Evolutionary conservation across 352 stramenopile species (phyloP).

Genomic region (Halophytophthora batemanensis): DNA sequence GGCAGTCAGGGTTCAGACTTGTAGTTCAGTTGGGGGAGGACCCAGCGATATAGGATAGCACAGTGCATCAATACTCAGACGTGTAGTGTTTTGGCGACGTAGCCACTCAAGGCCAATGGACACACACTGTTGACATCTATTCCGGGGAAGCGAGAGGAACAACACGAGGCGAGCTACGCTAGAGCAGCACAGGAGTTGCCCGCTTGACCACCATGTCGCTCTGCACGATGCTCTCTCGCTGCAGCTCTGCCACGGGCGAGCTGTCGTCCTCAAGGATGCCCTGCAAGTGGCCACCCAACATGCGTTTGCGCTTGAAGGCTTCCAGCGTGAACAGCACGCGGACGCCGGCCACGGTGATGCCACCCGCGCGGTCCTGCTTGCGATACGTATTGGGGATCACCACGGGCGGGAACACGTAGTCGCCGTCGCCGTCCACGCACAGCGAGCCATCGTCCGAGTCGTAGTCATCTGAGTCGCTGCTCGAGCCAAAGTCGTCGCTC

Average conservation of each 20-base stretch:
- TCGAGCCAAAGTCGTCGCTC: slow-evolving; percentile 10
- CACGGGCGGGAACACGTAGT: slow-evolving; percentile 41
- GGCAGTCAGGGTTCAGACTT: too few species aligned
- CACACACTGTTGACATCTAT: too few species aligned
- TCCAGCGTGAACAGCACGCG: slow-evolving; percentile 57
- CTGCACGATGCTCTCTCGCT: slow-evolving; percentile 13
- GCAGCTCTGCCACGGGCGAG: background rate
- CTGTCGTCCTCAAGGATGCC: slow-evolving; percentile 29
- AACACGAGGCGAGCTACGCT: background rate
- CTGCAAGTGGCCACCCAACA: slow-evolving; percentile 35
- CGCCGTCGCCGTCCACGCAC: slow-evolving; percentile 3
- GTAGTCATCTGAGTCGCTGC: slow-evolving; percentile 17
- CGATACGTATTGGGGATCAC: slow-evolving; percentile 47
- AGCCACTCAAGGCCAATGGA: too few species aligned
- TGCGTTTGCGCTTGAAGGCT: slow-evolving; percentile 53
- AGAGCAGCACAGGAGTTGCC: too few species aligned
- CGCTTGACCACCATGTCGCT: too few species aligned
- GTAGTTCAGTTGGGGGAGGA: too few species aligned
- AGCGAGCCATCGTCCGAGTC: slow-evolving; percentile 20
- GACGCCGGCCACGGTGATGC: slow-evolving; percentile 41
- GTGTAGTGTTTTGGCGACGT: too few species aligned
- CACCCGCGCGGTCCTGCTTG: slow-evolving; percentile 46
- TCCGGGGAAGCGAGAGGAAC: too few species aligned
- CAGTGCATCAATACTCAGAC: too few species aligned
- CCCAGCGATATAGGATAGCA: too few species aligned